These are phyloP conservation scores for Daedaleopsis nitida DNA, from an alignment of 768 basidiomycete genomes.

Conservation along the genomic window DNA sequence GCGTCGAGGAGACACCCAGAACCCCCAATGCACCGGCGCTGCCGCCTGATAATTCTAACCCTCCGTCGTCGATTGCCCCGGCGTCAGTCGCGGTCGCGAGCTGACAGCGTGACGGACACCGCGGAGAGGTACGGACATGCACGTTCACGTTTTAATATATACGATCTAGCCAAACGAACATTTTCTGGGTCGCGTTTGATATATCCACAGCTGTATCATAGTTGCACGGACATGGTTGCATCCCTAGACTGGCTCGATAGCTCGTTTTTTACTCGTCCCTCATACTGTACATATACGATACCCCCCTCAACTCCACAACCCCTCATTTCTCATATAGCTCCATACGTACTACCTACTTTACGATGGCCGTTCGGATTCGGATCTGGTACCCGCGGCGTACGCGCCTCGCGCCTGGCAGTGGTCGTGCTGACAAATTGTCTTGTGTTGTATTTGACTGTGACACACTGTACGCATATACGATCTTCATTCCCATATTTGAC, in stretches of 20 bases:
- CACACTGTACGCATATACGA: constrained; percentile 3
- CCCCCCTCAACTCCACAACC: neutral
- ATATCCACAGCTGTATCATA: neutral
- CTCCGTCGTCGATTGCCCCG: neutral
- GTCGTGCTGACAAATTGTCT: neutral
- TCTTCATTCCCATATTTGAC: constrained; percentile 6
- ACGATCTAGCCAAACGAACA: neutral
- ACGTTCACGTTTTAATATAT: neutral
- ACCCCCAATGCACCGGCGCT: neutral
- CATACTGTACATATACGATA: neutral
- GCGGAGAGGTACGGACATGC: neutral
- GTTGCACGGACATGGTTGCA: neutral
- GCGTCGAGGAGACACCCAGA: neutral
- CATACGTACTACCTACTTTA: neutral
- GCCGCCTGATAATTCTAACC: neutral
- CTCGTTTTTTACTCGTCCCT: neutral
- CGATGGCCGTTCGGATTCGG: no score
- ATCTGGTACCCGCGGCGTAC: no score
- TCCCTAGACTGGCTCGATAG: neutral
- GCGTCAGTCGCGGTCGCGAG: neutral
- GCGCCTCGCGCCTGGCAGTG: neutral
- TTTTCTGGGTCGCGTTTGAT: neutral
- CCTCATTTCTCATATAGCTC: neutral
- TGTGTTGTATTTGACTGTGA: neutral
- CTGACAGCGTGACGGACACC: neutral